phyloP scores from a whole-genome alignment of 257 asterid genomes.

The Solanum ossicruentum region DNA sequence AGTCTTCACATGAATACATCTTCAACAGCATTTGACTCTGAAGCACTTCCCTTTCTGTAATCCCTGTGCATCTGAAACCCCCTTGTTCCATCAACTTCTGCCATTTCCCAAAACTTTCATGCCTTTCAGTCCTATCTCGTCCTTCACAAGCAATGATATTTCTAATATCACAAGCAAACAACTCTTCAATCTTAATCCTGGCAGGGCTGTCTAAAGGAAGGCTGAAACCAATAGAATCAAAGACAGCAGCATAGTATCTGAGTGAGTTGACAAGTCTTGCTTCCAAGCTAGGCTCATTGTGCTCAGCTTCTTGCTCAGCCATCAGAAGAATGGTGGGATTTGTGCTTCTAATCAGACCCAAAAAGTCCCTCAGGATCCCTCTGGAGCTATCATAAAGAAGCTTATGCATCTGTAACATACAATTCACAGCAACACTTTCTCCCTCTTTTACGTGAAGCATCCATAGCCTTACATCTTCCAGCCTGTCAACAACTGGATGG shows the following conservation, averaged over 20 bases:
- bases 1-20: conserved; percentile 45
- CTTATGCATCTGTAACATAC: conserved; percentile 71
- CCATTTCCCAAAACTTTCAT: conserved; percentile 52
- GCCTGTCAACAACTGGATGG: conserved; percentile 82
- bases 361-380: conserved; percentile 38
- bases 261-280: conserved; percentile 45
- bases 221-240: conserved; percentile 54
- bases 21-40: conserved; percentile 75
- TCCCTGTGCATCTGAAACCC: conserved; percentile 38
- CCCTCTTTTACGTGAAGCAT: conserved; percentile 95
- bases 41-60: conserved; percentile 45
- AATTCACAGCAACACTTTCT: conserved; percentile 71
- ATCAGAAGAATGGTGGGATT: conserved; percentile 45
- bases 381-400: conserved; percentile 57
- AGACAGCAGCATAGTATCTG: conserved; percentile 65
- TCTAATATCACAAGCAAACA: conserved; percentile 61
- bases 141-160: conserved; percentile 76
- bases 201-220: conserved; percentile 40
- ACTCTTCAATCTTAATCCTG: conserved; percentile 65
- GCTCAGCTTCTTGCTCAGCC: conserved; percentile 86
- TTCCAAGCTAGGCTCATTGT: conserved; percentile 42
- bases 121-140: conserved; percentile 67
- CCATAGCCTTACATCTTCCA: conserved; percentile 95
- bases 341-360: conserved; percentile 71
- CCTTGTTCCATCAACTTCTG: conserved; percentile 52